Base-by-base conservation (phyloP, 2,329 filamentous ascomycete species). In the Alternaria brassicicola region DNA sequence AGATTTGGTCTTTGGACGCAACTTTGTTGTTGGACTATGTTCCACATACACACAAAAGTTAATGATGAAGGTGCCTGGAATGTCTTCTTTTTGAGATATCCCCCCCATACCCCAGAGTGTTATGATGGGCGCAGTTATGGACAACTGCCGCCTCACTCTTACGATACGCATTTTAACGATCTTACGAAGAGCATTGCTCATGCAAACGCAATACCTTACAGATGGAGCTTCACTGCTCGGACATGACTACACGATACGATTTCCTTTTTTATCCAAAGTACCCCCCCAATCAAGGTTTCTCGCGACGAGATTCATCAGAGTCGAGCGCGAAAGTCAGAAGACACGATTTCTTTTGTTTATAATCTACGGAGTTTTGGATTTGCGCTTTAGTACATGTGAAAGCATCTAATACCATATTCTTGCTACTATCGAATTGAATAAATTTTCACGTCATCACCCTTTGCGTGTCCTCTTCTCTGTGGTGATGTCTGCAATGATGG, bases 101-200 rank as follows among this genome's bases (percentile, higher is more conserved):
- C 70, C 55, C 55, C 38, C 28, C 17, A 36, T 36, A 36, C n/a
- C 25, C 3, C 5, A 50, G 74, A 74, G 73, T 75, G 74, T 74
- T 65, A 74, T 61, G 71, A 66, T 55, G 71, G 73, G 73, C 67
- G 65, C 9, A 52, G 63, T 57, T 63, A 61, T 63, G 65, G 58
- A 66, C 60, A 60, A 55, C 49, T 38, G 21, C 48, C 50, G 68
- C 72, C 72, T 76, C 73, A 75, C 73, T 75, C 73, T 71, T 67
- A 70, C 68, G 69, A 47, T 21, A 75, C 62, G 65, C 63, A 65
- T 70, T 70, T 46, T 67, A 76, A 76, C 65, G 72, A 76, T 51
- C 67, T 67, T 36, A 57, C 28, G 48, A 57, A 38, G 21, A 47
- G 41, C 42, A 73, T 64, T 71, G 71, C 57, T 33, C 39, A 43